Evolutionary conservation across 2,329 filamentous ascomycete genomes (phyloP).

Genomic region (Xylariaceae sp.): DNA sequence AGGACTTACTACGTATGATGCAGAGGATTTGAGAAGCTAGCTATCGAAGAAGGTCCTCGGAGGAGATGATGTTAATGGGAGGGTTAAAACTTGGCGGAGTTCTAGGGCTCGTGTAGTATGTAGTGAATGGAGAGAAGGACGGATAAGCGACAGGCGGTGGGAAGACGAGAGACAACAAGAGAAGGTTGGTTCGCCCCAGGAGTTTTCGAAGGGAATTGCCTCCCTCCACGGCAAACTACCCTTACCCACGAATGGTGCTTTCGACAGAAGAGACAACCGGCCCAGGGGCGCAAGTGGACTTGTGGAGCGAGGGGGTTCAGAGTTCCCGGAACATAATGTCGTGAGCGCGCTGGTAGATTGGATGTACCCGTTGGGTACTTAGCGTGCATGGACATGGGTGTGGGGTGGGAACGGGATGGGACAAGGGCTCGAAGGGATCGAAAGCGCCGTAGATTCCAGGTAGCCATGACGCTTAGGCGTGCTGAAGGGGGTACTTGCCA

Average conservation of each 20-base stretch:
- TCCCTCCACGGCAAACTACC: constrained; percentile 25
- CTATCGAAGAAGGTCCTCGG: neutral
- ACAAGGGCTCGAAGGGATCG: neutral
- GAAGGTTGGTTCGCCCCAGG: constrained; percentile 29
- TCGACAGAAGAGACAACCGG: constrained; percentile 27
- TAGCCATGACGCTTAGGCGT: neutral
- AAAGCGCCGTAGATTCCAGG: neutral
- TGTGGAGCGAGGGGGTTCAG: constrained; percentile 29
- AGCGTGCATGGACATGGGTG: constrained; percentile 6
- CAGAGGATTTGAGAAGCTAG: neutral
- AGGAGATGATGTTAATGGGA: neutral
- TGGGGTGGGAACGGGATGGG: constrained; percentile 4
- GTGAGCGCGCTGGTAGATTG: constrained; percentile 24
- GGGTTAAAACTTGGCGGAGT: neutral
- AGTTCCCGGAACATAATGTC: constrained; percentile 30
- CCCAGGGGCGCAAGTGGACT: constrained; percentile 24
- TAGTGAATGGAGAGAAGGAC: neutral
- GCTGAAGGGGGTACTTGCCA: neutral
- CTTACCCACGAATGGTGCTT: constrained; percentile 29
- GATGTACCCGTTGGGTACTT: constrained; percentile 24
- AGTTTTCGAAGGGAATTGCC: constrained; percentile 30
- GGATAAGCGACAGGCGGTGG: constrained; percentile 25
- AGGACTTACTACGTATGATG: neutral
- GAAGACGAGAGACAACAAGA: constrained; percentile 31
- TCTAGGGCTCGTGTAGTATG: neutral